A percentile compares a stretch with the other conserved stretches of the same genome.
Conservation (phyloP, 192 early-diverging fungal species). For the Backusella sp. region DNA sequence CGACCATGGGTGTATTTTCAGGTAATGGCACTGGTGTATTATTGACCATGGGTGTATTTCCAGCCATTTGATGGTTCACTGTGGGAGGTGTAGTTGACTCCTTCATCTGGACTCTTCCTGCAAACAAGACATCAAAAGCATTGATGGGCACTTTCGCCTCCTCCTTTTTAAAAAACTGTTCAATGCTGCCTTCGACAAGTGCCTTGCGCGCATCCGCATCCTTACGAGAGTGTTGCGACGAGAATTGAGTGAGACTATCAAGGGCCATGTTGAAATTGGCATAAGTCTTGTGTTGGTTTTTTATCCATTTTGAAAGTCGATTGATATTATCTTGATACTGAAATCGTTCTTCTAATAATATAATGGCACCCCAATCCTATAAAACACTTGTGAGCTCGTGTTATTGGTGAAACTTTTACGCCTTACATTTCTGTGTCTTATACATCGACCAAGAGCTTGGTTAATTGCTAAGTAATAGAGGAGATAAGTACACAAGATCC, state of each 20-base stretch:
- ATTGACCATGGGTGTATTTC: no score
- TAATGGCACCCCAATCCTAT: conserved; percentile 62
- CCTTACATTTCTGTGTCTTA: conserved; percentile 31
- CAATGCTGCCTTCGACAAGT: neutral
- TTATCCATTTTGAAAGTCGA: conserved; percentile 71
- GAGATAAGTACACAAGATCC: neutral
- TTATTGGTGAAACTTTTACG: neutral
- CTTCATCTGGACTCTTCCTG: neutral
- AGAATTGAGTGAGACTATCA: neutral
- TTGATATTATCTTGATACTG: conserved; percentile 38
- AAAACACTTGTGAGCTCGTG: no score
- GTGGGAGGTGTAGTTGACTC: neutral
- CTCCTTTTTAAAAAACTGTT: neutral
- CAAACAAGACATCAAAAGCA: neutral
- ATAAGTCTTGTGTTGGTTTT: conserved; percentile 27
- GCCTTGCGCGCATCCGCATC: neutral
- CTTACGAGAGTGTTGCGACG: neutral
- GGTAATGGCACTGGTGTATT: no score
- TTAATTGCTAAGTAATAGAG: conserved; percentile 26
- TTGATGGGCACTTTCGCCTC: neutral
- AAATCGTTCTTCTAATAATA: conserved; percentile 57
- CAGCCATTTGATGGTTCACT: no score
- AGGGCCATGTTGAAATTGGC: conserved; percentile 35
- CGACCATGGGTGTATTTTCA: no score
- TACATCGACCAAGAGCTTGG: conserved; percentile 40